A percentile compares a stretch with the other conserved stretches of the same genome.
These are phyloP conservation scores for Plasmodium reichenowi DNA, from an alignment of 169 alveolate genomes.

Conservation along the genomic window DNA sequence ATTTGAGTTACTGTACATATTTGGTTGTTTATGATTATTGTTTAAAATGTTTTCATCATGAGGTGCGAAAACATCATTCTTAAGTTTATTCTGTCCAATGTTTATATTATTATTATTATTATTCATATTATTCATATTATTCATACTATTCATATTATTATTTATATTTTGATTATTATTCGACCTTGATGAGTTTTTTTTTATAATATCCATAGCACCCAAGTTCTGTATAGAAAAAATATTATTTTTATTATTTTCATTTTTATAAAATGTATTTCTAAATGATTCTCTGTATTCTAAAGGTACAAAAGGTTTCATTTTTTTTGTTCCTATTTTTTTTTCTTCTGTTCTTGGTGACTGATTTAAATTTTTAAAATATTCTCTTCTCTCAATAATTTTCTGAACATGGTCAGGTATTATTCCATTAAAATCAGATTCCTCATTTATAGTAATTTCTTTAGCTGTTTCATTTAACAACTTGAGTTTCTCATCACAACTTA, in stretches of 20 bases:
- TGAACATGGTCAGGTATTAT: conserved; percentile 68
- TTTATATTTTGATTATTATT: background rate
- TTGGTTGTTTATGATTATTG: background rate
- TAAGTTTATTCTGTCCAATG: background rate
- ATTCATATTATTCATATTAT: conserved; percentile 6
- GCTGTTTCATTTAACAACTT: conserved; percentile 51
- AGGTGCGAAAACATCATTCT: background rate
- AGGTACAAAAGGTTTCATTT: conserved; percentile 71
- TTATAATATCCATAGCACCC: conserved; percentile 16
- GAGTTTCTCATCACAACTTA: conserved; percentile 37
- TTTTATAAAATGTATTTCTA: conserved; percentile 73
- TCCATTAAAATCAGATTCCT: conserved; percentile 27
- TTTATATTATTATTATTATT: conserved; percentile 1
- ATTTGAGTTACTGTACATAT: background rate
- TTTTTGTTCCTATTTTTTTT: conserved; percentile 5
- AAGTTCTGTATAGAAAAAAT: conserved; percentile 41
- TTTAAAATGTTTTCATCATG: background rate
- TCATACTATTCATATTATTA: conserved; percentile 18
- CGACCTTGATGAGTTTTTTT: background rate
- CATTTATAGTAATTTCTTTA: conserved; percentile 34
- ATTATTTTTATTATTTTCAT: conserved; percentile 62
- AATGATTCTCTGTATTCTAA: conserved; percentile 67
- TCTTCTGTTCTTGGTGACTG: conserved; percentile 11
- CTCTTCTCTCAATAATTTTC: conserved; percentile 74
- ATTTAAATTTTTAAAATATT: conserved; percentile 53